A percentile compares a stretch with the other conserved stretches of the same genome.
Conservation (phyloP, 1,284 basidiomycete species). For the Rhodotorula sp. region DNA sequence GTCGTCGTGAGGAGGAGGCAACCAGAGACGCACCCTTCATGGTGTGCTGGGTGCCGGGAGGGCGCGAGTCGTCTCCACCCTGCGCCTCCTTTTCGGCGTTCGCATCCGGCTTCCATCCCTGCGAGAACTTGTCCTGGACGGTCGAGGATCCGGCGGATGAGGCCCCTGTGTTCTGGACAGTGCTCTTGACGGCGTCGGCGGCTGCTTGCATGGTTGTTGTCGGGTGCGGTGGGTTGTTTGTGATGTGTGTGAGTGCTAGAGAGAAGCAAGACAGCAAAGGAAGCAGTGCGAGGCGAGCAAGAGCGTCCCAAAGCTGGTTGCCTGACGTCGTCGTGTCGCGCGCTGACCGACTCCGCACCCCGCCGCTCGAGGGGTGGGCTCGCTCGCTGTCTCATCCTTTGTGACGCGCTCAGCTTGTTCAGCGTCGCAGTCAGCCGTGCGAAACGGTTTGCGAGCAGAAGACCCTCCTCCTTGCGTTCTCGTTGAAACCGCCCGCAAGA, state of each 20-base stretch:
- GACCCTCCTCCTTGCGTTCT: background rate
- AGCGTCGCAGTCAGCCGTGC: too few relatives aligned
- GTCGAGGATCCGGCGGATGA: background rate
- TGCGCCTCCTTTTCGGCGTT: slow-evolving; percentile 15
- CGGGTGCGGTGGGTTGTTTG: too few relatives aligned
- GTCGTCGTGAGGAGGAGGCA: background rate
- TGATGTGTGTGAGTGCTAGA: too few relatives aligned
- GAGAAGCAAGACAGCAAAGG: background rate
- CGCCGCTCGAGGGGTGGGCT: background rate
- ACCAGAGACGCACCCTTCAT: slow-evolving; percentile 14
- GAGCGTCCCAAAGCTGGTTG: background rate
- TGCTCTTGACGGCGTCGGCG: slow-evolving; percentile 5
- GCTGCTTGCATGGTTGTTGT: slow-evolving; percentile 7
- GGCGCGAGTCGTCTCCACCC: slow-evolving; percentile 27
- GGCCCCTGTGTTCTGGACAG: background rate
- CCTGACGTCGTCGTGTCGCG: background rate
- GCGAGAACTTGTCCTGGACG: slow-evolving; percentile 1
- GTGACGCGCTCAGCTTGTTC: too few relatives aligned
- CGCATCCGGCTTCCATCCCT: slow-evolving; percentile 15
- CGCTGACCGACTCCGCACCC: background rate
- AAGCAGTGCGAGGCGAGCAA: background rate
- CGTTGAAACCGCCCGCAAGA: background rate
- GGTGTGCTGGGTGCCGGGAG: slow-evolving; percentile 23
- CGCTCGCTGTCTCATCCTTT: background rate
- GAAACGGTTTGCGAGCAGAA: background rate